These are phyloP conservation scores for Kwoniella dendrophila DNA, from an alignment of 768 basidiomycete genomes.

Conservation along the genomic window DNA sequence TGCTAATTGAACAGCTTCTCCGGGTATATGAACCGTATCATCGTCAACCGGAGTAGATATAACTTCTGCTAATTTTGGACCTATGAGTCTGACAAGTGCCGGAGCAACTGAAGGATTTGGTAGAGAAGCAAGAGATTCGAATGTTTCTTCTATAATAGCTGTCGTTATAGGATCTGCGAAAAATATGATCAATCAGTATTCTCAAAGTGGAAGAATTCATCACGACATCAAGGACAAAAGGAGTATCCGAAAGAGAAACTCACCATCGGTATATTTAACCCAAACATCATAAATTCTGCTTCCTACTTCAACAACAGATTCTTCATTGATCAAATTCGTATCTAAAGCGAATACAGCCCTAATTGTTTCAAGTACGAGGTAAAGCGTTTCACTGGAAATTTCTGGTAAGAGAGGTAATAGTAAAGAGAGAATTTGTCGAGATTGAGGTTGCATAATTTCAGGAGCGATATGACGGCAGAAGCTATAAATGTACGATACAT, in stretches of 20 bases:
- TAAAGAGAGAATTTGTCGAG: slow-evolving; percentile 73
- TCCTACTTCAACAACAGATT: slow-evolving; percentile 69
- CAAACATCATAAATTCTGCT: slow-evolving; percentile 75
- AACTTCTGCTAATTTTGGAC: slow-evolving; percentile 71
- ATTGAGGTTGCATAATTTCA: slow-evolving; percentile 66
- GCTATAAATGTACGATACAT: slow-evolving; percentile 38
- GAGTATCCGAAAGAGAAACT: not conserved
- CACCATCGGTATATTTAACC: slow-evolving; percentile 84
- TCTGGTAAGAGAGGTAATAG: slow-evolving; percentile 79
- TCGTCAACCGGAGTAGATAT: slow-evolving; percentile 61
- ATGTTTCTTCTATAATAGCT: slow-evolving; percentile 79
- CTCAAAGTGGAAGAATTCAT: too few relatives aligned
- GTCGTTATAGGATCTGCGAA: slow-evolving; percentile 79
- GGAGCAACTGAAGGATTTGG: slow-evolving; percentile 67
- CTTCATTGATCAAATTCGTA: slow-evolving; percentile 59
- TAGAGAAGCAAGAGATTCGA: slow-evolving; percentile 70
- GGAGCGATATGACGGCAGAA: slow-evolving; percentile 61
- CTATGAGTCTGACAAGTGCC: slow-evolving; percentile 69
- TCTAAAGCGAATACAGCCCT: slow-evolving; percentile 76
- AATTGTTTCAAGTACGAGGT: slow-evolving; percentile 82
- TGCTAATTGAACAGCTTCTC: slow-evolving; percentile 79
- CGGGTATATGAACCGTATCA: slow-evolving; percentile 71
- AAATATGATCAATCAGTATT: not conserved
- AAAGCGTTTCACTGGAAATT: slow-evolving; percentile 83
- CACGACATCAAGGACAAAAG: too few relatives aligned